Conservation (phyloP, 2,329 filamentous ascomycete species). For the Verticillium albo-atrum region DNA sequence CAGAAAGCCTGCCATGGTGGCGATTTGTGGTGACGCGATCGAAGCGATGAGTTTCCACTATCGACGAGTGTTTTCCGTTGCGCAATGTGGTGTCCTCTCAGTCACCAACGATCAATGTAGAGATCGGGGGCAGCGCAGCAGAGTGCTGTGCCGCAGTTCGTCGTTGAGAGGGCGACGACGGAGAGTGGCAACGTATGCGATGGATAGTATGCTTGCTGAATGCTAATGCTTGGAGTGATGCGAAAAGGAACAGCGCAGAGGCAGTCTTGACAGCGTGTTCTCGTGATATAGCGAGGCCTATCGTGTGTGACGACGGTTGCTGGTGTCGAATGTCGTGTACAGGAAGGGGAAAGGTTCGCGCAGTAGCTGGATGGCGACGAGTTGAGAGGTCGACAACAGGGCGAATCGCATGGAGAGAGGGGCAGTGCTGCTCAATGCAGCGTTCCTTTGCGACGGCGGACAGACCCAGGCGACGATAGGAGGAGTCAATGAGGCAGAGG, state of each 20-base stretch:
- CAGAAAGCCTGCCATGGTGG: constrained; percentile 52
- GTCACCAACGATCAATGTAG: not conserved
- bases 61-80: no score
- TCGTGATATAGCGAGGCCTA: not conserved
- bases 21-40: not conserved
- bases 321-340: not conserved
- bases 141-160: not conserved
- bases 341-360: not conserved
- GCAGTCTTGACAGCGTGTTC: not conserved
- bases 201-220: not conserved
- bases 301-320: not conserved
- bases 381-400: not conserved
- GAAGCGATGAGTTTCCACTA: not conserved
- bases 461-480: not conserved
- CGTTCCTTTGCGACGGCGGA: not conserved
- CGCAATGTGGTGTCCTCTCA: not conserved
- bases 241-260: not conserved
- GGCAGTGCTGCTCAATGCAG: not conserved
- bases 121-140: not conserved
- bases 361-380: not conserved
- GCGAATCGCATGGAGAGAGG: not conserved
- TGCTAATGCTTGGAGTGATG: not conserved
- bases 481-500: not conserved
- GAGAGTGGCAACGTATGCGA: not conserved
- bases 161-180: not conserved